Evolutionary conservation across 371 early-diverging fungal genomes (phyloP).

Genomic region (Rhizopus microsporus): DNA sequence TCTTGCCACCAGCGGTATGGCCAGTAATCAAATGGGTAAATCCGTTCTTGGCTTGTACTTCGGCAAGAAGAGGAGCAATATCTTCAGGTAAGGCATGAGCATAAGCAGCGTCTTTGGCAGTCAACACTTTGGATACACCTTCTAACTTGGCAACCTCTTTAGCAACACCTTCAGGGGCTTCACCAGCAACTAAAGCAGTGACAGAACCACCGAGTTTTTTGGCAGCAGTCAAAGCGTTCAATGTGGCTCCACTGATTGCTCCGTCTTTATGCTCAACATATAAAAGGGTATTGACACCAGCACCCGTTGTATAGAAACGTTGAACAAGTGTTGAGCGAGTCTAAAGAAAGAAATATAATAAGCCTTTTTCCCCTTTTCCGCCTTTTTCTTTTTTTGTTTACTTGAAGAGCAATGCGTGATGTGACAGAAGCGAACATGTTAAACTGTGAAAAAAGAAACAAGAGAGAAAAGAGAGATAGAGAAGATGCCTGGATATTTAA

Average conservation of each 20-base stretch:
- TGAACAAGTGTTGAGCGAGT: constrained; percentile 39
- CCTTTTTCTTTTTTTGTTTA: constrained; percentile 1
- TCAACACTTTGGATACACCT: constrained; percentile 83
- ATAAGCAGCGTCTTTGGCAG: constrained; percentile 79
- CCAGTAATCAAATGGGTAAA: constrained; percentile 88
- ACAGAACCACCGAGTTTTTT: constrained; percentile 74
- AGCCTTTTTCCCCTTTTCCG: not conserved
- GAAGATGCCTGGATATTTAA: constrained; percentile 14
- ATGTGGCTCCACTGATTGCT: constrained; percentile 69
- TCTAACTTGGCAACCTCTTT: constrained; percentile 67
- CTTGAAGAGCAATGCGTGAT: constrained; percentile 38
- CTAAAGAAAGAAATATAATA: constrained; percentile 18
- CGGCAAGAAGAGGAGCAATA: constrained; percentile 76
- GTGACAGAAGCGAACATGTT: constrained; percentile 23
- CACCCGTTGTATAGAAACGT: constrained; percentile 64
- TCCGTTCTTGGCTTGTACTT: constrained; percentile 69
- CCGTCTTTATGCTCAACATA: constrained; percentile 89
- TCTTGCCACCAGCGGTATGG: constrained; percentile 91
- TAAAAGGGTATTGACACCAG: constrained; percentile 76
- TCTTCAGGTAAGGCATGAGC: constrained; percentile 84
- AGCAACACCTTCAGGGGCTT: constrained; percentile 74
- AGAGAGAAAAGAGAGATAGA: constrained; percentile 9
- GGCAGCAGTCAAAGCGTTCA: constrained; percentile 92
- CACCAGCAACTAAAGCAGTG: constrained; percentile 89
- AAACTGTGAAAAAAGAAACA: constrained; percentile 1